Base-by-base conservation (phyloP, 768 basidiomycete species). In the Gymnopilus junonius region DNA sequence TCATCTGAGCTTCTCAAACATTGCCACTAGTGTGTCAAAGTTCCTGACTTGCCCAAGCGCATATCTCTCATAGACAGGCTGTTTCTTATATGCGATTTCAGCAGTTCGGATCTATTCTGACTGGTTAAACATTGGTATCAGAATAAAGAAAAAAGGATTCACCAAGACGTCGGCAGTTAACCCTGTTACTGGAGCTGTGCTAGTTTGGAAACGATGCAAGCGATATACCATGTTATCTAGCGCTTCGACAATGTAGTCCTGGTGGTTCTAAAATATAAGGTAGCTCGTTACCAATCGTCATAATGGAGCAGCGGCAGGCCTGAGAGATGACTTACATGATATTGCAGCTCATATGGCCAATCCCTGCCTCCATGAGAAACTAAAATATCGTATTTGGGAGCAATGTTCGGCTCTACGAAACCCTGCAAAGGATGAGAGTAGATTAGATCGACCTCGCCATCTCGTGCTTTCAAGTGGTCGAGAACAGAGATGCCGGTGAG, bases 81-180 rank as follows among this genome's bases (percentile, higher is more conserved):
- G 32, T 29, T 72, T 76, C 8, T 75, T 81, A 63, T 86, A 94
- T 0, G 87, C 88, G 42, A 93, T 80, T 56, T 86, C 78, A 0
- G 92, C 91, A 3, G 84, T 81, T 61, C 82, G 77, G 39, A 90
- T 87, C 87, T 89, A 25, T 4, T 39, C 7, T 29, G 51, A 8
- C 8, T 55, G 48, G 8, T 17, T 35, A 17, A 14, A 35, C 27
- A 17, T 51, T n/a, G 6, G 31, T 17, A 25, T 15, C 39, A 10
- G 32, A 35, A 23, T 23, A 12, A 6, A 35, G 39, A 35, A 3
- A 34, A 12, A 21, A 43, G 40, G 29, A 58, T 88, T 58, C 61
- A 92, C 92, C 46, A 95, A 77, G 23, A 94, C 88, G 61, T 93
- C 89, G 1, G 90, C 81, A 2, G 93, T 95, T 1, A 94, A 73